Evolutionary conservation across 108 stramenopile genomes (phyloP).

Genomic region (Nitzschia sp.): DNA sequence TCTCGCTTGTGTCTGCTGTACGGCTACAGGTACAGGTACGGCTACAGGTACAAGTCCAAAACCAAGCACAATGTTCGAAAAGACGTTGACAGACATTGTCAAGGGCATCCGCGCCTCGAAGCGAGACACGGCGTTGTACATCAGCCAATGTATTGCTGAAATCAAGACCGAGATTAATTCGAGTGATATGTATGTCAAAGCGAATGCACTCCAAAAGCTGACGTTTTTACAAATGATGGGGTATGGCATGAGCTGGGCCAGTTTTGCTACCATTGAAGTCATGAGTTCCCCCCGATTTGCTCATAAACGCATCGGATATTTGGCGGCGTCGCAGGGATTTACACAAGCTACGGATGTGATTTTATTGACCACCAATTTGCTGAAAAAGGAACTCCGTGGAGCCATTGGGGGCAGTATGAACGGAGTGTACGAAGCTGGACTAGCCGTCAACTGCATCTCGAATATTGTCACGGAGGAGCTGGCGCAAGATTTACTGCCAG

Average conservation of each 20-base stretch:
- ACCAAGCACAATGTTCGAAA: constrained; percentile 88
- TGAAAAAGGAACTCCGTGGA: constrained; percentile 95
- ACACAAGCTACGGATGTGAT: constrained; percentile 95
- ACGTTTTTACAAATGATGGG: constrained; percentile 99
- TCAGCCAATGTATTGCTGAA: constrained; percentile 93
- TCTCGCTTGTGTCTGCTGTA: no score
- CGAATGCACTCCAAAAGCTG: constrained; percentile 95
- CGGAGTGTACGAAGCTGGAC: constrained; percentile 91
- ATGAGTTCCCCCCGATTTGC: constrained; percentile 95
- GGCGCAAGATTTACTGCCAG: constrained; percentile 89
- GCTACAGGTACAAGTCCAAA: not conserved
- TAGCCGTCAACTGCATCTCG: constrained; percentile 96
- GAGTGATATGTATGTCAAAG: constrained; percentile 90
- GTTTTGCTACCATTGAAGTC: constrained; percentile 93
- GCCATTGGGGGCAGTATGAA: constrained; percentile 54
- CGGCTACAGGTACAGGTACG: no score
- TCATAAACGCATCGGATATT: constrained; percentile 94
- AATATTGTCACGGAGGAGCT: constrained; percentile 97
- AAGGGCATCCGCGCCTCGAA: constrained; percentile 98
- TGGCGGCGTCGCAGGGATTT: constrained; percentile 95
- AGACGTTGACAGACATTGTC: constrained; percentile 91
- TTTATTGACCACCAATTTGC: constrained; percentile 94
- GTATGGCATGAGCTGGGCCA: constrained; percentile 96
- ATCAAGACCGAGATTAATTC: constrained; percentile 94
- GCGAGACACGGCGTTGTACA: constrained; percentile 91